Evolutionary conservation across 257 asterid genomes (phyloP).

Genomic region (Nicotiana paniculata): DNA sequence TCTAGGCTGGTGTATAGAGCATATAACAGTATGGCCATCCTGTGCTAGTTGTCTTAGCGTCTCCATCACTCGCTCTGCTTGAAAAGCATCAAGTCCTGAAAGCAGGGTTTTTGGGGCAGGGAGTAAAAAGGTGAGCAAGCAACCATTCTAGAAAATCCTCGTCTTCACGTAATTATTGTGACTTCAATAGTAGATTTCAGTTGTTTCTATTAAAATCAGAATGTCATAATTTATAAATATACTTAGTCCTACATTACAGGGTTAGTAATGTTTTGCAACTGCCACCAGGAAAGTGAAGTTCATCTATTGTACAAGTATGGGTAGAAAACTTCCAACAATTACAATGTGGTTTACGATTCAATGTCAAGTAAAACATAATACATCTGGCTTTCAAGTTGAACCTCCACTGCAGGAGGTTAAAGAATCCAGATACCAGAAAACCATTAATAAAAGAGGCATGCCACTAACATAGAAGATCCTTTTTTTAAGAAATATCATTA

Average conservation of each 20-base stretch:
- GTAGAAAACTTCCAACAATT: not conserved
- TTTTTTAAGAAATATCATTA: not conserved
- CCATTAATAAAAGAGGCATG: not conserved
- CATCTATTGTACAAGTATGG: not conserved
- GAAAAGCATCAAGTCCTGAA: constrained; percentile 99
- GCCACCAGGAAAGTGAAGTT: not conserved
- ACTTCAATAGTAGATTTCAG: not conserved
- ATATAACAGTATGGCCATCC: constrained; percentile 95
- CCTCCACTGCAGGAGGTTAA: not conserved
- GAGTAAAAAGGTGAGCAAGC: constrained; percentile 4
- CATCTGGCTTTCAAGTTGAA: not conserved
- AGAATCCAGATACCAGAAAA: not conserved
- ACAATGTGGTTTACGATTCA: not conserved
- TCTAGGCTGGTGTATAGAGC: constrained; percentile 99
- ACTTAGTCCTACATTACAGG: not conserved
- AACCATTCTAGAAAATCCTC: not conserved
- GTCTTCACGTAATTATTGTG: not conserved
- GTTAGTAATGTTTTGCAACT: not conserved
- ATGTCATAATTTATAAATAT: not conserved
- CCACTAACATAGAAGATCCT: not conserved
- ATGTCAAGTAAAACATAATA: not conserved
- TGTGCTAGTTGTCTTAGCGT: constrained; percentile 79
- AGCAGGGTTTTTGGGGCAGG: constrained; percentile 15
- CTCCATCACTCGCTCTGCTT: constrained; percentile 99
- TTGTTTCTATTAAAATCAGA: not conserved